phyloP scores from a whole-genome alignment of 148 eudicot species.

The Cornus controversa region DNA sequence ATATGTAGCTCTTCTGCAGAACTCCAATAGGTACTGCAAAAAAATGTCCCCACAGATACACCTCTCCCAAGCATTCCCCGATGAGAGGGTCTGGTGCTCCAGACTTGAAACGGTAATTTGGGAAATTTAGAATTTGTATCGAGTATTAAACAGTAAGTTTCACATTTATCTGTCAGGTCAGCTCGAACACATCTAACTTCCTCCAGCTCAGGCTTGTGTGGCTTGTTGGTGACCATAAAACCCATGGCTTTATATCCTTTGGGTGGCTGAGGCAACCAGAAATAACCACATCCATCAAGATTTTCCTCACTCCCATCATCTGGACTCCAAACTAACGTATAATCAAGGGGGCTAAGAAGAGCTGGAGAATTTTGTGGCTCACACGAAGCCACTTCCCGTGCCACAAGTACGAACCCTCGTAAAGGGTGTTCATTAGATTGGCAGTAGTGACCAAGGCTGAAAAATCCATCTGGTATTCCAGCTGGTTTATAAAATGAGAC shows the following conservation, averaged over 20 bases:
- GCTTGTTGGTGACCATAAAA: slow-evolving; percentile 58
- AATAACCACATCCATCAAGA: slow-evolving; percentile 45
- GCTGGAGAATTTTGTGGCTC: slow-evolving; percentile 37
- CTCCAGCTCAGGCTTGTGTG: slow-evolving; percentile 51
- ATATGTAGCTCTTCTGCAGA: slow-evolving; percentile 40
- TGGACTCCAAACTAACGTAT: slow-evolving; percentile 73
- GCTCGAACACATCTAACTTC: slow-evolving; percentile 79
- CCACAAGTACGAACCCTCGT: slow-evolving; percentile 68
- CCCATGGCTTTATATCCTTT: slow-evolving; percentile 82
- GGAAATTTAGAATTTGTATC: slow-evolving; percentile 25
- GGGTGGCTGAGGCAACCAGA: slow-evolving; percentile 87
- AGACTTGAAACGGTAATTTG: slow-evolving; percentile 49
- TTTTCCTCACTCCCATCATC: slow-evolving; percentile 48
- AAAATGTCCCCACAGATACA: slow-evolving; percentile 70
- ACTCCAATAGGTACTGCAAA: slow-evolving; percentile 44
- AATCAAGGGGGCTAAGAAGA: slow-evolving; percentile 58
- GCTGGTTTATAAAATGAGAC: slow-evolving; percentile 69
- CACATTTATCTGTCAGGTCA: slow-evolving; percentile 69
- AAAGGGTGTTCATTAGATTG: slow-evolving; percentile 54
- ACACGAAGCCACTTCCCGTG: slow-evolving; percentile 34
- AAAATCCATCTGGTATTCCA: slow-evolving; percentile 65
- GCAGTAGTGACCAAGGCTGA: slow-evolving; percentile 74
- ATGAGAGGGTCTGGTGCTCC: slow-evolving; percentile 66
- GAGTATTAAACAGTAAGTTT: slow-evolving; percentile 42
- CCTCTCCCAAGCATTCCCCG: slow-evolving; percentile 74